Evolutionary conservation across 257 asterid species (phyloP), one percentile per base, ranked within the genome.

Genomic region (Paraleonurus japonicus): DNA sequence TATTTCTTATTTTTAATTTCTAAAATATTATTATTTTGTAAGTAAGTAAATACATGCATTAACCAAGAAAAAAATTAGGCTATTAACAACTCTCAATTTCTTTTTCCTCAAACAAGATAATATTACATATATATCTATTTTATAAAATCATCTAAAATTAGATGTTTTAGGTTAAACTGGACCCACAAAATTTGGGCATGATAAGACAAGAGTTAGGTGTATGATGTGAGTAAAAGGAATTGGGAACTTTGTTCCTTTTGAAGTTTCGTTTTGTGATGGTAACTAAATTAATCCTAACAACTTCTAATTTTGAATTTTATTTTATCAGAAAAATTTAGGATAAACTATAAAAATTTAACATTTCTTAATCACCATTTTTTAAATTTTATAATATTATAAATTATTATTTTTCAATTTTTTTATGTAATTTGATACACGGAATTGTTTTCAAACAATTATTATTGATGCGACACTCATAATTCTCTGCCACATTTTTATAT

Each of bases 201-300:
- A 4, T 37, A 63, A 63, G 69, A 63, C 69, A 63, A 63, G 32
- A 63, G 45, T 63, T 63, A 62, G 68, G 68, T 37, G 50, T n/a
- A 15, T 39, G 47, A 30, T 15, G 47, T 61, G 27, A 61, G 43
- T 48, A 61, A 61, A 30, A 16, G 16, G 66, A 33, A 61, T 61
- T 61, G 3, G 62, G 47, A 61, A 16, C 24, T 20, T 33, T 28
- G 47, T 32, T 61, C 48, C 20, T 61, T 61, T 62, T 3, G 0
- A 62, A 33, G 30, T 19, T 35, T 62, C 11, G 11, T 19, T 61
- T 16, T 17, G 17, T 16, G 8, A n/a, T 30, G 4, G 7, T 1
- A 32, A 32, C 26, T n/a, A 32, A 4, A 60, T 30, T 60, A 7
- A 4, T 2, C n/a, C 24, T 32, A n/a, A 8, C 39, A 28, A 11